Evolutionary conservation across 2,329 filamentous ascomycete genomes (phyloP), one percentile per base, ranked within the genome.

Genomic region (Seiridium cupressi): DNA sequence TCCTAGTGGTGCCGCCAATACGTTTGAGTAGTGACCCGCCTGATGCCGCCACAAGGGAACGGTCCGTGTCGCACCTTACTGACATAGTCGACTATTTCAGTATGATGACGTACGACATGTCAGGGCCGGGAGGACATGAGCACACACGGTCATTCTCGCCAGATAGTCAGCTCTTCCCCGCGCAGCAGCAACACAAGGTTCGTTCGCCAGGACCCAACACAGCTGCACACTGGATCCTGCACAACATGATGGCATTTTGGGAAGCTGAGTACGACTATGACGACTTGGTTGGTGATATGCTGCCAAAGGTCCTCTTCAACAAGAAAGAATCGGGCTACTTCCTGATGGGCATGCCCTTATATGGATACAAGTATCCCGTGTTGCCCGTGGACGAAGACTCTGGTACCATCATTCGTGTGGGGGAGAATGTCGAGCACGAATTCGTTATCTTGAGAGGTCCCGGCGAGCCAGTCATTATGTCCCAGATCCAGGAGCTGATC

Each of bases 51-150:
- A 42, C 38, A 46, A 36, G 18, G 5, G 36, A 55, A 34, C 38
- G 59, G 40, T 48, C 64, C 1, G 47, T 66, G 10, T 55, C 64
- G 5, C 54, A 55, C 13, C 64, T 67, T 5, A 55, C 63, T 2
- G 55, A 59, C 13, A 55, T 65, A 10, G 54, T 60, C 9, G 65
- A 67, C 55, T 67, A 67, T 32, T 63, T 67, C 60, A 62, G 58
- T 48, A 61, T 67, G 48, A 66, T 67, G 65, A 66, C 65, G 0
- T 67, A 67, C 51, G 65, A 67, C 54, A 65, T 67, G 64, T 51
- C 60, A 3, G 65, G 65, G 1, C 60, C 62, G 0, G 63, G 54
- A 5, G 65, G 65, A 2, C 64, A 51, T 9, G 57, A 62, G 46
- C 48, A 46, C 31, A 6, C 31, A 42, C 18, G 31, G 11, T 26